Evolutionary conservation across 2,329 filamentous ascomycete genomes (phyloP), one percentile per base, ranked within the genome.

Genomic region (Epichloe baconii): DNA sequence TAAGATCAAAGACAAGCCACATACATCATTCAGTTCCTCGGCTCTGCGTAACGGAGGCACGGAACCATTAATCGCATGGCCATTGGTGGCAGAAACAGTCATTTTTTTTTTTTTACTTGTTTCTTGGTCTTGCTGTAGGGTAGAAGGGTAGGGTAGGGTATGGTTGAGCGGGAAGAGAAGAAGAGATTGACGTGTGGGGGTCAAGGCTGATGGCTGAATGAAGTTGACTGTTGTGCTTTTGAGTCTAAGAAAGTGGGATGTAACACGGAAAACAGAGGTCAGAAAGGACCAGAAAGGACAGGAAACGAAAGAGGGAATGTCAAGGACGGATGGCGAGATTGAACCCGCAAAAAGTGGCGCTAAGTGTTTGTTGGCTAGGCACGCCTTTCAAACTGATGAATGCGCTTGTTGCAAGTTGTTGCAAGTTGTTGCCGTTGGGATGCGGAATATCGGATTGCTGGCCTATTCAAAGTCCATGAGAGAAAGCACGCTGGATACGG

Each of bases 11-110:
- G n/a, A 38, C 6, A 35, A 23, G 40, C 15, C 31, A 57, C 60
- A 58, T 53, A 63, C 61, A 58, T 64, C 59, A 52, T 63, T 54
- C 19, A 66, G 56, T 52, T 66, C 64, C 47, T 59, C 62, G 55
- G 64, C 64, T 57, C 64, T 61, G 55, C 58, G 57, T 19, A 66
- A 58, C 51, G 41, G 43, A n/a, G 56, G 50, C 23, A 55, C 50
- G 48, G 57, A 56, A 47, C 59, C 55, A 52, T 55, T 58, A 43
- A 59, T 59, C 10, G 36, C 50, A 38, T 51, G 21, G n/a, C 50
- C 50, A 35, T 53, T 38, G 52, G 44, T 41, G 46, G 12, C 7
- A 11, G 35, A 41, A 15, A 10, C 15, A 7, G 15, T 42, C 35
- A 38, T 49, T 45, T 38, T 44, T 21, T 36, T 36, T 21, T 48